phyloP scores from a whole-genome alignment of 352 stramenopile species.

The Peronospora tabacina region DNA sequence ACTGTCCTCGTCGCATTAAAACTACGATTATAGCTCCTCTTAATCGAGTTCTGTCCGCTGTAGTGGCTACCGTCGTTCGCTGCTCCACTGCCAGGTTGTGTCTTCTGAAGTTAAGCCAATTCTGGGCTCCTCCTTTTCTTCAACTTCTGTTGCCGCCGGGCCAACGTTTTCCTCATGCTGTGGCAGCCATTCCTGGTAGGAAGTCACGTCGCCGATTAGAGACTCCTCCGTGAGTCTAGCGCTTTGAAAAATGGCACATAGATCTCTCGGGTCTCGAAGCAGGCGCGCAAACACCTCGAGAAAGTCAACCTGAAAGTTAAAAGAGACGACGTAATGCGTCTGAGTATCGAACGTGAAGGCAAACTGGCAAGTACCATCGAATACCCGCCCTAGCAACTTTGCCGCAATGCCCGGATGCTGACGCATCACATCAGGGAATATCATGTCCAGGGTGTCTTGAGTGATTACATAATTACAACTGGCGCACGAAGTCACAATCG shows the following conservation, averaged over 20 bases:
- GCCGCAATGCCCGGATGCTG: conserved; percentile 19
- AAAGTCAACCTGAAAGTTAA: conserved; percentile 43
- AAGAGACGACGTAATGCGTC: conserved; percentile 31
- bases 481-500: conserved; percentile 36
- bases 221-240: conserved; percentile 45
- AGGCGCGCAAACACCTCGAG: conserved; percentile 32
- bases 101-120: background rate
- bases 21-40: no score
- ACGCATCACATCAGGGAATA: conserved; percentile 39
- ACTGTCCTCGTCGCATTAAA: no score
- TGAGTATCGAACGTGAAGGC: conserved; percentile 41
- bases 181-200: conserved; percentile 12
- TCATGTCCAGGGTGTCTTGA: conserved; percentile 36
- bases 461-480: conserved; percentile 39
- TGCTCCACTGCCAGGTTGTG: background rate
- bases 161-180: background rate
- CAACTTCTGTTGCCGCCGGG: background rate
- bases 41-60: no score
- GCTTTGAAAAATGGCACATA: conserved; percentile 34
- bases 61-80: background rate
- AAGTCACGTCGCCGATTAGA: conserved; percentile 39
- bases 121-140: background rate
- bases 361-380: conserved; percentile 29
- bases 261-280: conserved; percentile 31
- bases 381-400: conserved; percentile 28